Base-by-base conservation (phyloP, 305 asterid species). In the Plantago coronopus region DNA sequence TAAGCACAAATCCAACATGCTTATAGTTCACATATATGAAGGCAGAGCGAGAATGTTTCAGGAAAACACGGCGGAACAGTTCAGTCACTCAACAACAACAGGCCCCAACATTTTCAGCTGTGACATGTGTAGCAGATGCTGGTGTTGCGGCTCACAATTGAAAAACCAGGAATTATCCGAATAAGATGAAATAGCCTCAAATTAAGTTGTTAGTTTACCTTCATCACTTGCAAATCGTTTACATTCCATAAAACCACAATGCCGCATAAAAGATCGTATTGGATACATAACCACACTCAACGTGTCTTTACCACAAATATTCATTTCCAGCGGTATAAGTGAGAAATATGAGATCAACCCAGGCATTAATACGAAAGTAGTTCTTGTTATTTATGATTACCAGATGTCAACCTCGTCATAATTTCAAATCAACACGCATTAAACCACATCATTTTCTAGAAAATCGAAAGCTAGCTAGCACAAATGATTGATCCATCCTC, bases 161-260 rank as follows among this genome's bases (percentile, higher is more conserved):
- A 23, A 27, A n/a, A 16, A 25, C 8, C 5, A 54, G 17, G 42
- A 54, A 23, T 54, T 25, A 54, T 54, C 10, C n/a, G 9, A 18
- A 19, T 43, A 64, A 56, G 49, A 65, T 43, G 70, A 69, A 55
- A 47, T 17, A 51, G 19, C 66, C 53, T 63, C 49, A 54, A 2
- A n/a, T 17, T 31, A 29, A 49, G 60, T 18, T 45, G 38, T 7
- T 21, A 61, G 62, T 57, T 25, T 55, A 44, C 54, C 44, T 57
- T 54, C 25, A 62, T 38, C 51, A n/a, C 20, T 19, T 51, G 62
- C 55, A 15, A 50, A 59, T 5, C 17, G 12, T 34, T 44, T 29
- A 49, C 55, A 27, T 18, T 50, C 61, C 45, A 23, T 9, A 50
- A 18, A 43, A 50, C 17, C 56, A 50, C 7, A 9, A 50, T 21